Base-by-base conservation (phyloP, 345 rosid genomes). In the Citrus australasica region DNA sequence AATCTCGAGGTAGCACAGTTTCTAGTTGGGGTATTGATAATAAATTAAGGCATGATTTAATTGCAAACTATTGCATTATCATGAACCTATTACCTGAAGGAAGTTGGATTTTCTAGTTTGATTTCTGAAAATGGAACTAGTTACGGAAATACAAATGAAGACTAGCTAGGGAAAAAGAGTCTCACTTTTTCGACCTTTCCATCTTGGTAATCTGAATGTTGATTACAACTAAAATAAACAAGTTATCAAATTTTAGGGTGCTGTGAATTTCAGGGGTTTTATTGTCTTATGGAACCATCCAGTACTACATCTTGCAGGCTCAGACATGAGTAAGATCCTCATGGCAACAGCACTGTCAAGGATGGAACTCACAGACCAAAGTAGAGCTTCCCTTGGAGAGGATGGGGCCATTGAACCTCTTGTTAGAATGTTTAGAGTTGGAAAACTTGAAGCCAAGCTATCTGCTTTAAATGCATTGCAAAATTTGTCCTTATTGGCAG, bases 241-340 rank as follows among this genome's bases (percentile, higher is more conserved):
- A 32, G 19, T 55, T 33, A 30, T 55, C n/a, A 2, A 32, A 42
- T 66, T 11, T 59, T 27, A 7, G 59, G n/a, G 32, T 48, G 32
- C 6, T 48, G 25, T 46, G 40, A 48, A 22, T 53, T 28, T 14
- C 11, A 38, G 55, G 28, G 56, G 56, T 13, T 19, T 67, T 32
- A 17, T 53, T 53, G 24, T 27, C 46, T 67, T 28, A 77, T 46
- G 60, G 70, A 65, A 28, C 30, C 40, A 64, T 79, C 24, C 11
- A 32, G 27, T 9, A 46, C 53, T 10, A 3, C 71, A 73, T 63
- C 75, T 82, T 70, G 53, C 86, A 92, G 96, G 96, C 46, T 89
- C 96, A 9, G 93, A 92, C 78, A 92, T 89, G 93, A 73, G 86
- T 80, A 92, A 90, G 87, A 85, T 92, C 85, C 93, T 92, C 24